phyloP scores from a whole-genome alignment of 441 rosid species.

The Omphalea diandra region DNA sequence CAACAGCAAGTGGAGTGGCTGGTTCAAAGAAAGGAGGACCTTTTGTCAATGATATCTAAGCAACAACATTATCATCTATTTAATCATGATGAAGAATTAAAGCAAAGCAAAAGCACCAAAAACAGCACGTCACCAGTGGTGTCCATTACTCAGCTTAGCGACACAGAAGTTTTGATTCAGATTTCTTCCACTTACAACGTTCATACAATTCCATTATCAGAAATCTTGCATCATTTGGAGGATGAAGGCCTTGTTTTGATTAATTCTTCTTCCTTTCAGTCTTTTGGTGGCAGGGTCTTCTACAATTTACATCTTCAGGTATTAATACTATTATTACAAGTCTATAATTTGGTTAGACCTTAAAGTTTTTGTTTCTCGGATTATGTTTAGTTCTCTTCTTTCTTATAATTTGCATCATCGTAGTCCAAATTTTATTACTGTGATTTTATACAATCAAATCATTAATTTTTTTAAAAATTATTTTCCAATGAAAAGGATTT shows the following conservation, averaged over 20 bases:
- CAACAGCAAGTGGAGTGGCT: conserved; percentile 46
- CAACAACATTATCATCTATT: conserved; percentile 16
- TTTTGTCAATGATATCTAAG: conserved; percentile 27
- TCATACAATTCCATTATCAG: conserved; percentile 35
- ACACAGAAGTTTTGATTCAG: conserved; percentile 47
- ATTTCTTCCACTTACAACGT: conserved; percentile 37
- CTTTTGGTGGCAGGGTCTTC: conserved; percentile 49
- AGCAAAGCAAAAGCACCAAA: conserved; percentile 12
- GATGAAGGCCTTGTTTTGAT: conserved; percentile 43
- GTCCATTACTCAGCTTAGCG: conserved; percentile 40
- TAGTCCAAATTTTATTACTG: too few relatives aligned
- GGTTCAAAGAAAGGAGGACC: conserved; percentile 39
- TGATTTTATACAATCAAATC: too few relatives aligned
- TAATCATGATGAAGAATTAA: conserved; percentile 1
- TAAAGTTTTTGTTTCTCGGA: neutral
- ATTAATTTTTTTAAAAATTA: too few relatives aligned
- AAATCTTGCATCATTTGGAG: conserved; percentile 43
- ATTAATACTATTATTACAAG: neutral
- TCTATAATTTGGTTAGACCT: neutral
- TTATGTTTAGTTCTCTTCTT: neutral
- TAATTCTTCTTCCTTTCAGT: conserved; percentile 55
- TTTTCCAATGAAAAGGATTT: too few relatives aligned
- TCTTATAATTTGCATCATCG: too few relatives aligned
- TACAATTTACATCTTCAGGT: conserved; percentile 54
- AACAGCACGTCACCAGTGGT: conserved; percentile 22